A percentile compares a stretch with the other conserved stretches of the same genome.
Evolutionary conservation across 768 basidiomycete genomes (phyloP).

Genomic region (Boletus pseudo-olivaceus): DNA sequence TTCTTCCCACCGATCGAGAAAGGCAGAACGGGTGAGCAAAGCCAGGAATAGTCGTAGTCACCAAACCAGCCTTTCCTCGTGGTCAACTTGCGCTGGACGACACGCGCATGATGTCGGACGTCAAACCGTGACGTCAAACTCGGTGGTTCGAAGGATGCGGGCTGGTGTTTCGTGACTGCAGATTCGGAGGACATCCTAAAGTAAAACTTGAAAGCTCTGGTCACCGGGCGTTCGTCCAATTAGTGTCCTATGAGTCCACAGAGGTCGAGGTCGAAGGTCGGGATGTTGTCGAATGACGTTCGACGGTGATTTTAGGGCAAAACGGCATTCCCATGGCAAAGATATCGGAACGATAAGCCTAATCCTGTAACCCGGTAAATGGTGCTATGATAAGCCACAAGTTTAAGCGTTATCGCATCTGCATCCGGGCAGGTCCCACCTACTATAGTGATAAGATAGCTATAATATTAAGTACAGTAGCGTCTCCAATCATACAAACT

Average conservation of each 20-base stretch:
- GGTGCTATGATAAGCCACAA: neutral
- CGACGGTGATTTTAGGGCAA: neutral
- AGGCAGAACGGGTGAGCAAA: conserved; percentile 68
- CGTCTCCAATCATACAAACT: neutral
- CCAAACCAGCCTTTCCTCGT: conserved; percentile 75
- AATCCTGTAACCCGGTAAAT: neutral
- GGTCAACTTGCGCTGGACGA: conserved; percentile 37
- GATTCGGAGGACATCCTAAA: conserved; percentile 14
- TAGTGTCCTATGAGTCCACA: neutral
- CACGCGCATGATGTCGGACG: conserved; percentile 4
- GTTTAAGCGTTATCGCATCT: neutral
- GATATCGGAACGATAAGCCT: conserved; percentile 1
- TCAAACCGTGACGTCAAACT: conserved; percentile 1
- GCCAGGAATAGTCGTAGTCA: conserved; percentile 74
- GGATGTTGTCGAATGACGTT: neutral
- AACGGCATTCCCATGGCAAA: neutral
- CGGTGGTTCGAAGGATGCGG: conserved; percentile 10
- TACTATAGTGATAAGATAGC: neutral
- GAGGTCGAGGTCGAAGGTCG: neutral
- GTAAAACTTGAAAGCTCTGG: neutral
- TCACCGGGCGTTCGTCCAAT: neutral
- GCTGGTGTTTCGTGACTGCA: conserved; percentile 17
- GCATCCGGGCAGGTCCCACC: neutral
- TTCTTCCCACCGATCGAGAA: conserved; percentile 40
- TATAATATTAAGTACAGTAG: neutral